Percentiles rank a stretch among this genome's conserved stretches.
These are phyloP conservation scores for Elsinoe australis DNA, from an alignment of 2,329 filamentous ascomycete species.

Conservation along the genomic window DNA sequence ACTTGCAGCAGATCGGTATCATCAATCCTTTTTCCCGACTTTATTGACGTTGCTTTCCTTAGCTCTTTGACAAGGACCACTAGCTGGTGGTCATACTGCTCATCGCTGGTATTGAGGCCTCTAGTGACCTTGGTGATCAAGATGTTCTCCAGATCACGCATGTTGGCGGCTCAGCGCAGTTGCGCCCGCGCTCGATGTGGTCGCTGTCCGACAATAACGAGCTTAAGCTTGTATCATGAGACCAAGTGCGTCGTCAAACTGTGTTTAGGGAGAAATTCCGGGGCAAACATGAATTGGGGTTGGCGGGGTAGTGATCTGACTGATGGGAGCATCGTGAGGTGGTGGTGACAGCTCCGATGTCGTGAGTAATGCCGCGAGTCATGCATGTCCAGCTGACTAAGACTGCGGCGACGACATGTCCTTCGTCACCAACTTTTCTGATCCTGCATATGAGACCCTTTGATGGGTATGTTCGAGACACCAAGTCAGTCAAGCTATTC, in stretches of 20 bases:
- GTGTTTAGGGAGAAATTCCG: too few relatives aligned
- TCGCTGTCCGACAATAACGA: neutral
- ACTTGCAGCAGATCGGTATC: slow-evolving; percentile 21
- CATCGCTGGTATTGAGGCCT: neutral
- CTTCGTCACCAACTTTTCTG: too few relatives aligned
- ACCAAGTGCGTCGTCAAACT: too few relatives aligned
- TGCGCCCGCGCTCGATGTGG: neutral
- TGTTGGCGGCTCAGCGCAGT: slow-evolving; percentile 6
- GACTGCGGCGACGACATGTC: neutral
- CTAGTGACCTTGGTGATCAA: neutral
- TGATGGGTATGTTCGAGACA: neutral
- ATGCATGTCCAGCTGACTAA: neutral
- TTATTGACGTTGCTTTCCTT: slow-evolving; percentile 7
- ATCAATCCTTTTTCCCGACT: slow-evolving; percentile 9
- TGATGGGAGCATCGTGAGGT: too few relatives aligned
- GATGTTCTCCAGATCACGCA: slow-evolving; percentile 11
- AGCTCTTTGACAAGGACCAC: neutral
- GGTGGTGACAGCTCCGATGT: neutral
- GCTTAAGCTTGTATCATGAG: neutral
- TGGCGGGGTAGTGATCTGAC: neutral
- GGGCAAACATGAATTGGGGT: neutral
- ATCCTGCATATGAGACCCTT: too few relatives aligned
- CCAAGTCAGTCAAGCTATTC: too few relatives aligned
- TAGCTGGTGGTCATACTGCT: slow-evolving; percentile 1
- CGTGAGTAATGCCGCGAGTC: neutral